Evolutionary conservation across 2,329 filamentous ascomycete genomes (phyloP), one percentile per base, ranked within the genome.

Genomic region (Elsinoe arachidis): DNA sequence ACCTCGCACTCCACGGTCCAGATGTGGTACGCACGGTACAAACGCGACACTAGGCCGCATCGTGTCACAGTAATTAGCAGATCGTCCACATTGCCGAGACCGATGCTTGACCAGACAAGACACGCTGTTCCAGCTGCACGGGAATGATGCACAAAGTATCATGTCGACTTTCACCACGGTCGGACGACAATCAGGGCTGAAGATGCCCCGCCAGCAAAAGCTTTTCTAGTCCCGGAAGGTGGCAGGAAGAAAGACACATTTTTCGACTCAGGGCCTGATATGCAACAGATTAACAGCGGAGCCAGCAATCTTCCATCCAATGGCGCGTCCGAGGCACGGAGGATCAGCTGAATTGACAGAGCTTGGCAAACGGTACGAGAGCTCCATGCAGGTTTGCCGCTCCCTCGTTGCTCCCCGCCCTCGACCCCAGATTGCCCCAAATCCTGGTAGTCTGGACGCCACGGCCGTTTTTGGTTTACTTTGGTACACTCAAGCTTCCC

Each of bases 11-110:
- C 41, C 41, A 23, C 3, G 41, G 41, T 46, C 41, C 41, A 26
- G 41, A 46, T 46, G 19, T 46, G 41, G 41, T 46, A 46, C n/a
- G 41, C 19, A 46, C 41, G 41, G 41, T 46, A n/a, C n/a, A 23
- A 19, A 46, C 41, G 41, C 10, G 41, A 46, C 19, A 26, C 41
- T 46, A 46, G 17, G 2, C 26, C 26, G 19, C 21, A 23, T 23
- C 11, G 17, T 46, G 41, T 23, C 15, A 39, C 14, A 3, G 37
- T 46, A 46, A 46, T 46, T 46, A 26, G 41, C 41, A 46, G 41
- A 46, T 46, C 41, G 26, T 26, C 41, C 21, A 46, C 19, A 46
- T 23, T 46, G 41, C 41, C 41, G 41, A 46, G 41, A 14, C 6
- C 6, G 41, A 46, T 23, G 19, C 41, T 46, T 9, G 9, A 7